These are phyloP conservation scores for Backusella morwellensis DNA, from an alignment of 192 early-diverging fungal genomes.

Conservation along the genomic window DNA sequence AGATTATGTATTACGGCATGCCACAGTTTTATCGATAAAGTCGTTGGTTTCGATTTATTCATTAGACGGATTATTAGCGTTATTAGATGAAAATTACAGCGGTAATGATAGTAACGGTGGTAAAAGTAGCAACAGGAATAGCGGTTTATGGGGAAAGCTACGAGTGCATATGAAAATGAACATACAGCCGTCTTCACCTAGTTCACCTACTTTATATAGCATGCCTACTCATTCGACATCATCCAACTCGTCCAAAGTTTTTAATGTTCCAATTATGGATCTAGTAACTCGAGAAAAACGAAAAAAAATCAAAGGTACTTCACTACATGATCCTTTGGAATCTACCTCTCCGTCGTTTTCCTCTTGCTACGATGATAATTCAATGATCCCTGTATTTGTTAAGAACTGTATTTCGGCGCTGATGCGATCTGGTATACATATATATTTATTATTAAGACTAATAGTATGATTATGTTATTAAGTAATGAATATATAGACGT, in stretches of 20 bases:
- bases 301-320: background rate
- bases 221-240: background rate
- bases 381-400: conserved; percentile 82
- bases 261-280: conserved; percentile 5
- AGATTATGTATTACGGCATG: conserved; percentile 77
- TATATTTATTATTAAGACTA: background rate
- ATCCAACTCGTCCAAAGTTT: background rate
- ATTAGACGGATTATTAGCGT: conserved; percentile 70
- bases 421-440: conserved; percentile 61
- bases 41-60: conserved; percentile 61
- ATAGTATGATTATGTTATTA: conserved; percentile 8
- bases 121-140: background rate
- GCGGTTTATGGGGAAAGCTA: conserved; percentile 10
- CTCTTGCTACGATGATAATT: conserved; percentile 54
- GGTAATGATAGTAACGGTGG: background rate
- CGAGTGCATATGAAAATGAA: conserved; percentile 4
- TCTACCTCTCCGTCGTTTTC: background rate
- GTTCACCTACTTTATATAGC: background rate
- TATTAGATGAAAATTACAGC: conserved; percentile 71
- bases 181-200: background rate
- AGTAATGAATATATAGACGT: conserved; percentile 52
- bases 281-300: background rate
- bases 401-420: conserved; percentile 75
- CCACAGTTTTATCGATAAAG: conserved; percentile 71
- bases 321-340: background rate